Evolutionary conservation across 2,329 filamentous ascomycete species (phyloP).

Genomic region (Cytospora mali): DNA sequence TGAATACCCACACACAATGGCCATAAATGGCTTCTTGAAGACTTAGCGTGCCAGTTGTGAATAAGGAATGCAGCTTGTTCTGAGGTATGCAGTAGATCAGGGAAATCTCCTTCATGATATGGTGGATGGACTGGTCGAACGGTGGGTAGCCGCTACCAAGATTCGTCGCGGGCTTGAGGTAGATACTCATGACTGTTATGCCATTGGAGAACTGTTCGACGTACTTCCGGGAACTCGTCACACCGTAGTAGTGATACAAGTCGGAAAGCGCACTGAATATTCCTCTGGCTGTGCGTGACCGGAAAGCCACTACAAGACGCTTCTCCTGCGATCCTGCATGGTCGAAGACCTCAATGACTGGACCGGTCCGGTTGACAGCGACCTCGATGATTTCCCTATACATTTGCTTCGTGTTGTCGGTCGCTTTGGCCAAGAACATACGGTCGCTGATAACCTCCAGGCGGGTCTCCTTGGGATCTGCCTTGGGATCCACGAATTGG

Average conservation of each 20-base stretch:
- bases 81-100: constrained; percentile 96
- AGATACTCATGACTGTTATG: constrained; percentile 95
- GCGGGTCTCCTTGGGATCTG: constrained; percentile 77
- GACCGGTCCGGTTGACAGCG: constrained; percentile 82
- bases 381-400: constrained; percentile 92
- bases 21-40: constrained; percentile 97
- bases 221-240: constrained; percentile 96
- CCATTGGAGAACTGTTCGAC: constrained; percentile 99
- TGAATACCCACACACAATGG: constrained; percentile 96
- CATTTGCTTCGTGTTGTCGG: constrained; percentile 90
- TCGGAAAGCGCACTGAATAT: constrained; percentile 95
- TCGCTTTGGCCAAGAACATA: constrained; percentile 94
- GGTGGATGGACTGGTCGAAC: constrained; percentile 92
- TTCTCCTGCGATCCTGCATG: constrained; percentile 91
- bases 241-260: constrained; percentile 97
- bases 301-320: constrained; percentile 91
- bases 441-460: constrained; percentile 91
- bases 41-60: constrained; percentile 82
- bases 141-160: constrained; percentile 66
- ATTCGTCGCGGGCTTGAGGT: constrained; percentile 73
- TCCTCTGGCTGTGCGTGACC: constrained; percentile 86
- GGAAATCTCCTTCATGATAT: constrained; percentile 98
- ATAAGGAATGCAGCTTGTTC: constrained; percentile 91
- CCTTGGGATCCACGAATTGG: constrained; percentile 78
- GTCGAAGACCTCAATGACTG: constrained; percentile 97